Evolutionary conservation across 208 protist species (phyloP).

Genomic region (Vickermania spadyakhi): DNA sequence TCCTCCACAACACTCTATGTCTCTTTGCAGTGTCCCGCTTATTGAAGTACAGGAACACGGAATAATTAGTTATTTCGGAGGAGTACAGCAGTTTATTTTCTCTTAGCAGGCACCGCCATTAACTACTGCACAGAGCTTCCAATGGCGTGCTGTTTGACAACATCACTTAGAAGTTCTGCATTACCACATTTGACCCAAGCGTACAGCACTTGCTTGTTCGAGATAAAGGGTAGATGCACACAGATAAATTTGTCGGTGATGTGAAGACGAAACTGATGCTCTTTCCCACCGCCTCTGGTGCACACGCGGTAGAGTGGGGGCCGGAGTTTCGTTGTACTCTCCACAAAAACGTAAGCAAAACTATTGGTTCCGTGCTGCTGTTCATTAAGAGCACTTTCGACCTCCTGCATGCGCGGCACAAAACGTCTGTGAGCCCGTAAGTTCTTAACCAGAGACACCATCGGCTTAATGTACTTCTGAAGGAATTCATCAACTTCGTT

Average conservation of each 20-base stretch:
- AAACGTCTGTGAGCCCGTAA: conserved; percentile 66
- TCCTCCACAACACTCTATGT: too few species aligned
- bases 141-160: conserved; percentile 61
- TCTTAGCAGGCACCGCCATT: too few species aligned
- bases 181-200: conserved; percentile 64
- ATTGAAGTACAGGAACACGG: too few species aligned
- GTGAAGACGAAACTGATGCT: conserved; percentile 67
- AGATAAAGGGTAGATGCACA: conserved; percentile 50
- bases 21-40: too few species aligned
- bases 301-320: conserved; percentile 57
- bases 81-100: too few species aligned
- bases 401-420: conserved; percentile 38
- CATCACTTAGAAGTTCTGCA: conserved; percentile 71
- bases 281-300: conserved; percentile 27
- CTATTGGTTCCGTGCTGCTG: conserved; percentile 23
- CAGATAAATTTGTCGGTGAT: conserved; percentile 57
- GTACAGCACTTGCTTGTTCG: neutral
- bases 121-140: too few species aligned
- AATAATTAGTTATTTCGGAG: too few species aligned
- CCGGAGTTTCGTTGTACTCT: conserved; percentile 28
- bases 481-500: conserved; percentile 77
- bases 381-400: conserved; percentile 35
- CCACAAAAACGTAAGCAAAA: conserved; percentile 68
- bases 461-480: conserved; percentile 41
- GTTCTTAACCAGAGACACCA: conserved; percentile 38